Conservation (phyloP, 139 green algal genomes). For the Haematococcus lacustris region DNA sequence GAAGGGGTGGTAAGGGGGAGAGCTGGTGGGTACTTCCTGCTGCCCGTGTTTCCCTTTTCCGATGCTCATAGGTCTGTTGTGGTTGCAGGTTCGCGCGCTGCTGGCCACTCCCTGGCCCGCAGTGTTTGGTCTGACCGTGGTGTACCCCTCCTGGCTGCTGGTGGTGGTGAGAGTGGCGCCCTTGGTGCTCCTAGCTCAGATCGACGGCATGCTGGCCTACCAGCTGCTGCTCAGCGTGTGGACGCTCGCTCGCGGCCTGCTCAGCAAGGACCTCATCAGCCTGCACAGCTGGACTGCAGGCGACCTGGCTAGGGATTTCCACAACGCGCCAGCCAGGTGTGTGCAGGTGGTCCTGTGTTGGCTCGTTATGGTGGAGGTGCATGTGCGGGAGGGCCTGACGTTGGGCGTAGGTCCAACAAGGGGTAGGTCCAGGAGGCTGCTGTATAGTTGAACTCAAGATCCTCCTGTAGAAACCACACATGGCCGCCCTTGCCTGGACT, state of each 20-base stretch:
- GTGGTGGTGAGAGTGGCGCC: background rate
- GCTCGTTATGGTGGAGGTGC: too few relatives aligned
- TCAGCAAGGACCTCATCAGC: background rate
- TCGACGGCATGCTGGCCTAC: conserved; percentile 5
- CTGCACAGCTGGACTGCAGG: background rate
- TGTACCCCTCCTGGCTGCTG: conserved; percentile 1
- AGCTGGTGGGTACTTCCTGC: too few relatives aligned
- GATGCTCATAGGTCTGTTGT: too few relatives aligned
- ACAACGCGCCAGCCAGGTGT: background rate
- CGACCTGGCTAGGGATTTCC: background rate
- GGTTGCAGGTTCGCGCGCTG: background rate
- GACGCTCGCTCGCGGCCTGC: background rate
- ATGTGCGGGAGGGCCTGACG: too few relatives aligned
- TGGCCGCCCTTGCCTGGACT: too few relatives aligned
- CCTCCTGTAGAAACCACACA: too few relatives aligned
- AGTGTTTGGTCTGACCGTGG: background rate
- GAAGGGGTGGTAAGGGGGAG: too few relatives aligned
- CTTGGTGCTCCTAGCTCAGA: background rate
- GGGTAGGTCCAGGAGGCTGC: too few relatives aligned
- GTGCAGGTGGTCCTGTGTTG: too few relatives aligned
- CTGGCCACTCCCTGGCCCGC: background rate
- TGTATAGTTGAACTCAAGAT: too few relatives aligned
- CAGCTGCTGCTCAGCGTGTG: background rate
- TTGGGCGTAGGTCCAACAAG: too few relatives aligned
- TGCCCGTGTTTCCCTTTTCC: too few relatives aligned